These are phyloP conservation scores for Pleurotus salmoneostramineus DNA, from an alignment of 768 basidiomycete genomes.

Conservation along the genomic window DNA sequence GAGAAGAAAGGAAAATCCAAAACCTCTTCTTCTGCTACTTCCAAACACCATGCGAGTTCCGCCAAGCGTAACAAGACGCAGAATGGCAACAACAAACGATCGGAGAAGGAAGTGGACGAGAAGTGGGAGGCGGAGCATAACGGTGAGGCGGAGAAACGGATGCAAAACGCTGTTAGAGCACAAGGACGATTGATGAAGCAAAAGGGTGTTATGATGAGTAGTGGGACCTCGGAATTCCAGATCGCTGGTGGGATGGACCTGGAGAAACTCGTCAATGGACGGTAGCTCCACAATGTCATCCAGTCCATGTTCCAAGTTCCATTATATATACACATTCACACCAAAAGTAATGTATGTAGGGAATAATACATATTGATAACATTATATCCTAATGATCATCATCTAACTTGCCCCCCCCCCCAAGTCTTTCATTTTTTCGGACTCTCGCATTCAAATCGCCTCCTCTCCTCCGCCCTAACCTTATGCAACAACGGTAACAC, in stretches of 20 bases:
- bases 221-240: slow-evolving; percentile 75
- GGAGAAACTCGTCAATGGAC: slow-evolving; percentile 48
- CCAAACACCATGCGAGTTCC: slow-evolving; percentile 13
- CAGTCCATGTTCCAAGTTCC: too few relatives aligned
- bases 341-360: too few relatives aligned
- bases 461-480: slow-evolving; percentile 8
- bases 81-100: not conserved
- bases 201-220: slow-evolving; percentile 69
- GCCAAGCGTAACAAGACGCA: slow-evolving; percentile 12
- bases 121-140: slow-evolving; percentile 40
- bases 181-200: slow-evolving; percentile 82
- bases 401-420: too few relatives aligned
- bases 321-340: too few relatives aligned
- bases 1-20: slow-evolving; percentile 11
- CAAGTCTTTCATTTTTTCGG: not conserved
- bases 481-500: not conserved
- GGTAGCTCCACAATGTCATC: not conserved
- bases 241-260: slow-evolving; percentile 60
- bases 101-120: slow-evolving; percentile 12
- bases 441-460: not conserved
- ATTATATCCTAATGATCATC: too few relatives aligned
- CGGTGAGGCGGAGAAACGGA: slow-evolving; percentile 70
- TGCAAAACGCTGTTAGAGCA: slow-evolving; percentile 80
- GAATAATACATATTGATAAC: too few relatives aligned
- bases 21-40: too few relatives aligned